Conservation (phyloP, 345 rosid species). For the Citrus hindsii region DNA sequence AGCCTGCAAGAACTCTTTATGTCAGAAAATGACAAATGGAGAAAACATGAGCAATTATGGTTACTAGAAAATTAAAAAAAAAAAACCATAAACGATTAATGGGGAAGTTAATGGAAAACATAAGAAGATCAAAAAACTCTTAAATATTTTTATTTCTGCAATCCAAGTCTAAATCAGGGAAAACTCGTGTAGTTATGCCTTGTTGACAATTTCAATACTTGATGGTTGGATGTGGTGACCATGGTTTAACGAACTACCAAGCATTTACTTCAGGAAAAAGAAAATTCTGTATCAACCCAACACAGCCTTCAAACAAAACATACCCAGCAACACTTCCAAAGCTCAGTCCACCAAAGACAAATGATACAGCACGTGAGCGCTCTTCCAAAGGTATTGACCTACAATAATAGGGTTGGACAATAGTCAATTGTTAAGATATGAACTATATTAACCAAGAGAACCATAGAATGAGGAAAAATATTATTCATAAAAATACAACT, state of each 20-base stretch:
- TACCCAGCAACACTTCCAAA: constrained; percentile 95
- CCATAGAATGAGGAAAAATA: background rate
- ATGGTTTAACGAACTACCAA: constrained; percentile 3
- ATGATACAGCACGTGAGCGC: constrained; percentile 89
- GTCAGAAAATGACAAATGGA: constrained; percentile 18
- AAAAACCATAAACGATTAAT: background rate
- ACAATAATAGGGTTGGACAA: constrained; percentile 27
- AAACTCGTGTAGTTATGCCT: background rate
- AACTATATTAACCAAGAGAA: background rate
- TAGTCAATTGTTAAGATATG: constrained; percentile 11
- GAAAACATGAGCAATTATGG: background rate
- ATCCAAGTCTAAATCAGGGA: background rate
- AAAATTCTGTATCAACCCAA: background rate
- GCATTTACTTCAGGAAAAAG: constrained; percentile 7
- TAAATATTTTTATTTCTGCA: background rate
- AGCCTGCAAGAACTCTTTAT: constrained; percentile 53
- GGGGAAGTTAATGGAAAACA: background rate
- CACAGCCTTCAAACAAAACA: constrained; percentile 22
- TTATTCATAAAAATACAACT: background rate
- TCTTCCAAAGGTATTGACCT: constrained; percentile 86
- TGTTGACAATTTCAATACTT: background rate
- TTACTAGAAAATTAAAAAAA: background rate
- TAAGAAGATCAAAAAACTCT: background rate
- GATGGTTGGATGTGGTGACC: background rate
- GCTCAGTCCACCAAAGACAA: constrained; percentile 90